A percentile compares a stretch with the other conserved stretches of the same genome.
phyloP scores from a whole-genome alignment of 2,329 filamentous ascomycete species.

The Coniosporium tulheliwenetii region DNA sequence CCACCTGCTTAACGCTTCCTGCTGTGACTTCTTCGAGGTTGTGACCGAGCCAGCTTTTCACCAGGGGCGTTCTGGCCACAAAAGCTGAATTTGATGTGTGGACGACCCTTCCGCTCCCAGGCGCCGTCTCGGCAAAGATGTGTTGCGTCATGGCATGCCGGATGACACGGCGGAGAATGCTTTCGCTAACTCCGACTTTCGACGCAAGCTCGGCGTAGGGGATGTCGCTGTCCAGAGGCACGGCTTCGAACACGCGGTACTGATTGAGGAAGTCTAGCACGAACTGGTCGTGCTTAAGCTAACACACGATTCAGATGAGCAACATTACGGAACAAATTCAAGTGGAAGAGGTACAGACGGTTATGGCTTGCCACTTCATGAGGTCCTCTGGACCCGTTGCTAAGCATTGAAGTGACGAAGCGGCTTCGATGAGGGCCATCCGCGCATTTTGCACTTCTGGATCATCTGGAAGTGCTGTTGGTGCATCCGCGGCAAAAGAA shows the following conservation, averaged over 20 bases:
- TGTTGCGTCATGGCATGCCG: conserved; percentile 23
- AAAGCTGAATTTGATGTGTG: conserved; percentile 14
- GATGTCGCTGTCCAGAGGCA: conserved; percentile 11
- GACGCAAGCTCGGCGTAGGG: conserved; percentile 13
- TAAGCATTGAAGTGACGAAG: too few relatives aligned
- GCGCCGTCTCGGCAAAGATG: conserved; percentile 20
- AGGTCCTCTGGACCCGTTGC: too few relatives aligned
- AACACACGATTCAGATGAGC: too few relatives aligned
- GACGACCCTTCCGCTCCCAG: conserved; percentile 15
- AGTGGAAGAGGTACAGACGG: too few relatives aligned
- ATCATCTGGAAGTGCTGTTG: too few relatives aligned
- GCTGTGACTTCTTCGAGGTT: conserved; percentile 5
- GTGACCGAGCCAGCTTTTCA: conserved; percentile 6
- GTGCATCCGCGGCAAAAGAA: too few relatives aligned
- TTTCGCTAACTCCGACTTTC: conserved; percentile 9
- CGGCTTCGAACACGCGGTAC: conserved; percentile 13
- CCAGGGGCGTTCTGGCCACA: conserved; percentile 4
- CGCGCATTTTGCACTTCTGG: too few relatives aligned
- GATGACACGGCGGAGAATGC: conserved; percentile 15
- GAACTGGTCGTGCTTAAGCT: too few relatives aligned
- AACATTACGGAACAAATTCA: too few relatives aligned
- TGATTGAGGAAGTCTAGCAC: conserved; percentile 8
- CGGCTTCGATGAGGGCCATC: too few relatives aligned
- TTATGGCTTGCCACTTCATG: too few relatives aligned
- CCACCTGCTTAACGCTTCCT: conserved; percentile 4